These are phyloP conservation scores for Sporothrix mexicana DNA, from an alignment of 2,329 filamentous ascomycete genomes.

Conservation along the genomic window DNA sequence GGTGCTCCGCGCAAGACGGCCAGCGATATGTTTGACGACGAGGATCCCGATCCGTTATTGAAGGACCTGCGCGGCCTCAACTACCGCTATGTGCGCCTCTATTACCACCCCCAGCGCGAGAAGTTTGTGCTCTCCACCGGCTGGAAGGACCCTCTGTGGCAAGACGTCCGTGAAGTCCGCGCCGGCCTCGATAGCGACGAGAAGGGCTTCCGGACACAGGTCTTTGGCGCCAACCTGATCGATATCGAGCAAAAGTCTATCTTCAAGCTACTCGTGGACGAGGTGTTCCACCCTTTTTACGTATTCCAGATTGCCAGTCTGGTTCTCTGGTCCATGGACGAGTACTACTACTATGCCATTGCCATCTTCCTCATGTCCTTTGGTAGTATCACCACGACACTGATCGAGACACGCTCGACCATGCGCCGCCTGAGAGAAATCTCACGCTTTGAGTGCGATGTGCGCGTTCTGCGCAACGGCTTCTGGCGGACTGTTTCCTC, in stretches of 20 bases:
- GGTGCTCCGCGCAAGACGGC: constrained; percentile 66
- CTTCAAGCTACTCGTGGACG: constrained; percentile 83
- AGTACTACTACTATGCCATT: constrained; percentile 96
- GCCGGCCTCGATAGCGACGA: constrained; percentile 87
- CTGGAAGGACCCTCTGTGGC: constrained; percentile 95
- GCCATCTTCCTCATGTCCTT: constrained; percentile 96
- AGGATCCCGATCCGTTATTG: constrained; percentile 78
- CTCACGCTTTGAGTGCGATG: constrained; percentile 92
- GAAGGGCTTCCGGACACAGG: constrained; percentile 77
- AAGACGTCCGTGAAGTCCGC: constrained; percentile 74
- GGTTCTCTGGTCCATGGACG: constrained; percentile 89
- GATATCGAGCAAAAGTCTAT: constrained; percentile 91
- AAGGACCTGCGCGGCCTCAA: constrained; percentile 77
- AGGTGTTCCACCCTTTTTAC: constrained; percentile 97
- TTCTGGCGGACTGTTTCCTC: constrained; percentile 94
- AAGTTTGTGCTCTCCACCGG: constrained; percentile 85
- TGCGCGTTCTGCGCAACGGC: constrained; percentile 88
- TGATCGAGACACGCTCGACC: constrained; percentile 89
- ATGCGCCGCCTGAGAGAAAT: constrained; percentile 91
- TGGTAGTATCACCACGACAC: constrained; percentile 85
- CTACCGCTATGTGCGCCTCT: constrained; percentile 93
- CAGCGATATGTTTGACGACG: constrained; percentile 31
- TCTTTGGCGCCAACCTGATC: constrained; percentile 90
- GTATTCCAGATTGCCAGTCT: constrained; percentile 97
- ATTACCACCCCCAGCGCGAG: constrained; percentile 86